Conservation (phyloP, 192 early-diverging fungal species). For the Cladochytrium replicatum region DNA sequence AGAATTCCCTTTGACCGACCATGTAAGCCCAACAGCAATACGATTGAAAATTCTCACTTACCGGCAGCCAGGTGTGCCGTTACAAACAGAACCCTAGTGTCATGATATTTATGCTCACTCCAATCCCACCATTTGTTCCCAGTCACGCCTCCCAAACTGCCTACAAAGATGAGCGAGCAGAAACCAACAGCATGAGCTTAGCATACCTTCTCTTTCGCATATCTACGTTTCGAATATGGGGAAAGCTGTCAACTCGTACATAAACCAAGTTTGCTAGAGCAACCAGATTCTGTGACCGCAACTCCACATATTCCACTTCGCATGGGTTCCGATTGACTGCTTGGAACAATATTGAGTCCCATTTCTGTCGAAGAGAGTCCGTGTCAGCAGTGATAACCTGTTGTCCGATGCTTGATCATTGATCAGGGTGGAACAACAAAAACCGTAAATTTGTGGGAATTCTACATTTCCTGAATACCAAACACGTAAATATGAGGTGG, state of each 20-base stretch:
- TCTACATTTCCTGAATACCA: slow-evolving; percentile 96
- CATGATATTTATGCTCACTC: slow-evolving; percentile 75
- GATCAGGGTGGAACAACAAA: slow-evolving; percentile 38
- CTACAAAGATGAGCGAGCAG: slow-evolving; percentile 12
- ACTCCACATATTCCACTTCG: slow-evolving; percentile 55
- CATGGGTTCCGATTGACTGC: slow-evolving; percentile 24
- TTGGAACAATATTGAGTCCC: slow-evolving; percentile 25
- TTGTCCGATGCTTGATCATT: slow-evolving; percentile 1
- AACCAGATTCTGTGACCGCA: slow-evolving; percentile 81
- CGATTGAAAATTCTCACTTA: slow-evolving; percentile 7
- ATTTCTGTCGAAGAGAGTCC: slow-evolving; percentile 21
- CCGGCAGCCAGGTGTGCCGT: slow-evolving; percentile 93
- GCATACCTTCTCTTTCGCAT: slow-evolving; percentile 64
- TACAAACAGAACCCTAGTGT: slow-evolving; percentile 82
- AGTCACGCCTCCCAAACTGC: slow-evolving; percentile 91
- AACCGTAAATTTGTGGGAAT: slow-evolving; percentile 60
- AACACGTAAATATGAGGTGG: slow-evolving; percentile 63
- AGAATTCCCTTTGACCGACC: slow-evolving; percentile 5
- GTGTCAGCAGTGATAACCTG: slow-evolving; percentile 36
- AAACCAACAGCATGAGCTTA: background rate
- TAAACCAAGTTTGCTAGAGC: slow-evolving; percentile 84
- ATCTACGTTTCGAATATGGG: slow-evolving; percentile 69
- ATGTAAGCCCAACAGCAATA: slow-evolving; percentile 1
- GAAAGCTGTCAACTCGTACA: slow-evolving; percentile 57
- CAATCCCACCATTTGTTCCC: slow-evolving; percentile 94